Conservation (phyloP, 129 eudicot genomes). For the Ambrosia trifida region DNA sequence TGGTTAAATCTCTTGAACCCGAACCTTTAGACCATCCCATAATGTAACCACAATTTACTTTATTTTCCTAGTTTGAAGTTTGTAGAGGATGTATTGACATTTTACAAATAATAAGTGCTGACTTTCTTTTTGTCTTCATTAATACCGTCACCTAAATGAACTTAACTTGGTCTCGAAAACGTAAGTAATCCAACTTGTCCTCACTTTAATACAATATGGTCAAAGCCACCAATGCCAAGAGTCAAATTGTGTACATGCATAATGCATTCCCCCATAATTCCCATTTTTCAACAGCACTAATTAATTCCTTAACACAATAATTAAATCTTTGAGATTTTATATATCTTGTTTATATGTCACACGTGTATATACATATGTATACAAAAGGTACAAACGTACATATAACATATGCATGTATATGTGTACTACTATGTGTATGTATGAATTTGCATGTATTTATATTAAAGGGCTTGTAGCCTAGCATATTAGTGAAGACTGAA, state of each 20-base stretch:
- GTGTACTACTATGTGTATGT: too few relatives aligned
- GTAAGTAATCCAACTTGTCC: conserved; percentile 20
- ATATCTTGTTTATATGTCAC: too few relatives aligned
- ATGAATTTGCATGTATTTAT: too few relatives aligned
- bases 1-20: too few relatives aligned
- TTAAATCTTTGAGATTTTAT: neutral
- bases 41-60: neutral
- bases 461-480: too few relatives aligned
- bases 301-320: conserved; percentile 17
- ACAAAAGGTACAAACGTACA: too few relatives aligned
- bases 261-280: conserved; percentile 32
- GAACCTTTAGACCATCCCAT: too few relatives aligned
- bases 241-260: conserved; percentile 33
- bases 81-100: conserved; percentile 4
- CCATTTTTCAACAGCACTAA: conserved; percentile 28
- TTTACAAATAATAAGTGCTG: conserved; percentile 10
- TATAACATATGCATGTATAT: too few relatives aligned
- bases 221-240: conserved; percentile 41
- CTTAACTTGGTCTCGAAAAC: conserved; percentile 22
- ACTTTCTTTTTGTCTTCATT: conserved; percentile 24
- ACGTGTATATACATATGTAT: too few relatives aligned
- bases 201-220: conserved; percentile 25
- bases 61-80: neutral
- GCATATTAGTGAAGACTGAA: too few relatives aligned
- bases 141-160: conserved; percentile 24